Base-by-base conservation (phyloP, 257 asterid species). In the Solanum corneliomulleri region DNA sequence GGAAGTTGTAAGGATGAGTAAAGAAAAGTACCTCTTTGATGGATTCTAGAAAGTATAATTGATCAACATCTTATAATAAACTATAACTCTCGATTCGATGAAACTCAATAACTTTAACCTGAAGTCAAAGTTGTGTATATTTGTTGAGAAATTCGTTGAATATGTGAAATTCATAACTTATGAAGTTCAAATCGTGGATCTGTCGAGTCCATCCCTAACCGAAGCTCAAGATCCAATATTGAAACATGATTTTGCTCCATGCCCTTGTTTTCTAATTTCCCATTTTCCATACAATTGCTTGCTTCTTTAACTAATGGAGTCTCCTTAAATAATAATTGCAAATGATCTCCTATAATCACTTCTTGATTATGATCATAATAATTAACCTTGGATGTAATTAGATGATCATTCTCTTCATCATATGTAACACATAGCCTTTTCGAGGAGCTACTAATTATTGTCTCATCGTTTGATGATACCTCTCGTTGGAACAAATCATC, bases 161-260 rank as follows among this genome's bases (percentile, higher is more conserved):
- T 71, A 71, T 9, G 11, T n/a, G n/a, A 71, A 71, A 71, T 35
- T 71, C 78, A 33, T 2, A 71, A 71, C 44, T 1, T 33, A 0
- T 33, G 2, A 71, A 72, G 15, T 72, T 72, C 18, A 72, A 18
- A 72, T 37, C 16, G 9, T 72, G 11, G 2, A 72, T 71, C 5
- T 16, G 7, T 33, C 14, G 8, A 71, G 7, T 90, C 89, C 15
- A 74, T 37, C 62, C 92, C 92, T 84, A 90, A 90, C n/a, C 89
- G 87, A 39, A 90, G 91, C 88, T 90, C 92, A 33, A 90, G 91
- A 47, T 90, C 92, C 85, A 88, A 29, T 42, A 85, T 89, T 45
- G 87, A 69, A 41, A 64, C 86, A 8, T 7, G 56, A 42, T 21
- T 45, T 77, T 70, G 60, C 37, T 80, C 86, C 89, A 86, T 85